These are phyloP conservation scores for Penicillium verhagenii DNA, from an alignment of 495 filamentous ascomycete genomes.

Conservation along the genomic window DNA sequence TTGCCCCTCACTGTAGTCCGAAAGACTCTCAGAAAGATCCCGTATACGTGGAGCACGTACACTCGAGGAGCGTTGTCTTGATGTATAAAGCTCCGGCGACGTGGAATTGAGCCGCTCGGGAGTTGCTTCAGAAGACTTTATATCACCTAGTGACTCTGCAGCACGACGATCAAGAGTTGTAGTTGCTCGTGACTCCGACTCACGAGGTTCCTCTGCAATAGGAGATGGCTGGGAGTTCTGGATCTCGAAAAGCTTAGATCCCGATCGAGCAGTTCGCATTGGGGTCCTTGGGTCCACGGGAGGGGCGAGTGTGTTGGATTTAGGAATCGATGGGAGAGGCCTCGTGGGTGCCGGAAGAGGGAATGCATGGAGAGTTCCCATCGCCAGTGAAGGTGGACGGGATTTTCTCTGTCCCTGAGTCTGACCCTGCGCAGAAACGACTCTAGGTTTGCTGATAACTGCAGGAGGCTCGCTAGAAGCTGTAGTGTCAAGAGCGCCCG, in stretches of 20 bases:
- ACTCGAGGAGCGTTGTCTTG: slow-evolving; percentile 17
- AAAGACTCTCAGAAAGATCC: slow-evolving; percentile 13
- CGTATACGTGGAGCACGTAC: slow-evolving; percentile 19
- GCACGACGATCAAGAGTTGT: slow-evolving; percentile 12
- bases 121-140: slow-evolving; percentile 12
- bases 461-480: neutral
- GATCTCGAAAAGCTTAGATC: slow-evolving; percentile 1
- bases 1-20: neutral
- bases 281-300: slow-evolving; percentile 6
- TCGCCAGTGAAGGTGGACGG: slow-evolving; percentile 28
- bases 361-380: slow-evolving; percentile 37
- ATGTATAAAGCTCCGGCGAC: slow-evolving; percentile 11
- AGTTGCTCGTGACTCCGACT: slow-evolving; percentile 8
- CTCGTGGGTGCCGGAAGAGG: slow-evolving; percentile 40
- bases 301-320: slow-evolving; percentile 6
- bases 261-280: slow-evolving; percentile 4
- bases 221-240: slow-evolving; percentile 16
- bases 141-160: slow-evolving; percentile 11
- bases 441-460: slow-evolving; percentile 3
- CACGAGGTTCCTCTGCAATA: slow-evolving; percentile 18
- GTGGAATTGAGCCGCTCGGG: slow-evolving; percentile 17
- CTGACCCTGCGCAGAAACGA: slow-evolving; percentile 7
- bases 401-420: slow-evolving; percentile 10
- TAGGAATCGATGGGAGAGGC: slow-evolving; percentile 36
- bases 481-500: slow-evolving; percentile 7